Evolutionary conservation across 208 protist species (phyloP).

Genomic region (Trypanosoma theileri): DNA sequence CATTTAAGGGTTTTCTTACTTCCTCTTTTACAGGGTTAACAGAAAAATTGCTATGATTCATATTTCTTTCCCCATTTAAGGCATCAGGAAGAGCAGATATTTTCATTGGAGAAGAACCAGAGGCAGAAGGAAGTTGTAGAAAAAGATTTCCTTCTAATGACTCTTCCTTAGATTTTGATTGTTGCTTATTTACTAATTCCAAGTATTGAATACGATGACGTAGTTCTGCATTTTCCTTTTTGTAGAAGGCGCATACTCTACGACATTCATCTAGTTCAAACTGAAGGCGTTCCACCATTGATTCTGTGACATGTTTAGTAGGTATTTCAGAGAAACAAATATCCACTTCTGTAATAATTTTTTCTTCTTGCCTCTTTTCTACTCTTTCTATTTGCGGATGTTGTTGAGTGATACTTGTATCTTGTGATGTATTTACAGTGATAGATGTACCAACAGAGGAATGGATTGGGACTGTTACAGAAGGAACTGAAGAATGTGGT

Average conservation of each 20-base stretch:
- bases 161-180: conserved; percentile 6
- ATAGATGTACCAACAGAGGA: not conserved
- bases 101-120: not conserved
- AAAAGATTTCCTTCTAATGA: not conserved
- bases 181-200: conserved; percentile 1
- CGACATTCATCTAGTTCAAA: conserved; percentile 13
- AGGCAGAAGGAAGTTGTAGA: not conserved
- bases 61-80: too few species aligned
- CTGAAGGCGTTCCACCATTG: conserved; percentile 7
- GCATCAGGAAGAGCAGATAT: not conserved
- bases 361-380: too few species aligned
- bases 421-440: conserved; percentile 4
- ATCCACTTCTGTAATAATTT: not conserved
- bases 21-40: not conserved
- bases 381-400: too few species aligned
- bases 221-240: conserved; percentile 21
- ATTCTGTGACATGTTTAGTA: not conserved
- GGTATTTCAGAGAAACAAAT: not conserved
- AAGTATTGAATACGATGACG: conserved; percentile 12
- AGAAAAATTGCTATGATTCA: too few species aligned
- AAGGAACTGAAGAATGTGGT: not conserved
- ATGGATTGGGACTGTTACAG: not conserved
- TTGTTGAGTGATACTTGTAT: not conserved
- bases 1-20: not conserved
- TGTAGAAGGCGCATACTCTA: conserved; percentile 16